phyloP scores from a whole-genome alignment of 2,329 filamentous ascomycete species.

The Elsinoe arachidis region DNA sequence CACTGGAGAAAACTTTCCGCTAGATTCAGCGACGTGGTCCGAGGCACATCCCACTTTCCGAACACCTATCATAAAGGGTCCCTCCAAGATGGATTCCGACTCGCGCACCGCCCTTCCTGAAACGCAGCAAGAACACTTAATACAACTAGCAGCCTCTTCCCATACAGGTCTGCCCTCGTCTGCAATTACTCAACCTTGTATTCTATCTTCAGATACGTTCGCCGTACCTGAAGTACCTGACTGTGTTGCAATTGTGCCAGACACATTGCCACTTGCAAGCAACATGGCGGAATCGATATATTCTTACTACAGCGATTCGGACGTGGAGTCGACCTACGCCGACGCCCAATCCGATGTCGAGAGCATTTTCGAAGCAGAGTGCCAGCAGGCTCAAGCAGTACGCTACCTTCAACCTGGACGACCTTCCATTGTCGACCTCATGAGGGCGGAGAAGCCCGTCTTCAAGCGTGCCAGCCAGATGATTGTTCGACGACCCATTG shows the following conservation, averaged over 20 bases:
- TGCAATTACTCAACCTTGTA: not conserved
- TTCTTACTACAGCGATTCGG: conserved; percentile 12
- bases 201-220: not conserved
- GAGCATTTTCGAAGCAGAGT: conserved; percentile 10
- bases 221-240: not conserved
- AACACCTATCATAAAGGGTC: conserved; percentile 2
- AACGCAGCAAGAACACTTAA: conserved; percentile 12
- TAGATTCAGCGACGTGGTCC: conserved; percentile 8
- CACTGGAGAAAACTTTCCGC: not conserved
- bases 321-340: not conserved
- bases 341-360: conserved; percentile 8
- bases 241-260: not conserved
- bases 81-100: conserved; percentile 2
- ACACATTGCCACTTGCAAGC: not conserved
- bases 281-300: conserved; percentile 9
- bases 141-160: conserved; percentile 11
- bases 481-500: conserved; percentile 8
- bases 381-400: conserved; percentile 7
- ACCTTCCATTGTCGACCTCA: conserved; percentile 12
- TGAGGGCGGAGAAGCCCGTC: conserved; percentile 12
- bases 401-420: conserved; percentile 9
- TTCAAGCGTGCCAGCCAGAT: conserved; percentile 14
- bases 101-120: conserved; percentile 1
- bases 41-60: not conserved
- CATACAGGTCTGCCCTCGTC: not conserved